Conservation (phyloP, 2,329 filamentous ascomycete genomes). For the Stemphylium beticola region DNA sequence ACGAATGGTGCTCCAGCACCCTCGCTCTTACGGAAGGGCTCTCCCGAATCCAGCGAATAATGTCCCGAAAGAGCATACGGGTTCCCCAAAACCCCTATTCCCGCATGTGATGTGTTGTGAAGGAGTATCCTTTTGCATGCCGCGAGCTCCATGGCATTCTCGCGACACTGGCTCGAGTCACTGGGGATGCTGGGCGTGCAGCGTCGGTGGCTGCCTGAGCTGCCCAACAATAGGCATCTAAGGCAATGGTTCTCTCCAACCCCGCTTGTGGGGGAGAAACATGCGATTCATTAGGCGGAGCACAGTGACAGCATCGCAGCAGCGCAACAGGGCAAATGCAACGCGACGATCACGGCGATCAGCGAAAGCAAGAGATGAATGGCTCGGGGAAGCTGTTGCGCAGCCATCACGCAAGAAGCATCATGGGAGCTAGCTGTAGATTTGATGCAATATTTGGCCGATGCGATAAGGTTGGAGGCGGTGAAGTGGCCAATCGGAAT, state of each 20-base stretch:
- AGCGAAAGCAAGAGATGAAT: no score
- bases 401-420: neutral
- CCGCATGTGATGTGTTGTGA: no score
- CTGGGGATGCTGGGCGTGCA: neutral
- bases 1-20: no score
- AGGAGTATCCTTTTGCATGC: no score
- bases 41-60: no score
- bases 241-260: neutral
- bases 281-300: neutral
- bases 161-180: neutral
- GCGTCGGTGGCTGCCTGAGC: neutral
- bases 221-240: neutral
- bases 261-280: neutral
- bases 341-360: neutral
- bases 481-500: neutral
- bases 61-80: no score
- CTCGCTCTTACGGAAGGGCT: no score
- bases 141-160: no score
- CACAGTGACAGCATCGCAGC: no score
- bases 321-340: no score
- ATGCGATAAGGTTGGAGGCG: neutral
- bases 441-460: neutral
- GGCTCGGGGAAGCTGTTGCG: slow-evolving; percentile 1
- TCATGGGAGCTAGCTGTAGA: neutral
- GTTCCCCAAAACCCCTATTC: no score